Conservation (phyloP, 2,329 filamentous ascomycete species). For the Hymenoscyphus scutula region DNA sequence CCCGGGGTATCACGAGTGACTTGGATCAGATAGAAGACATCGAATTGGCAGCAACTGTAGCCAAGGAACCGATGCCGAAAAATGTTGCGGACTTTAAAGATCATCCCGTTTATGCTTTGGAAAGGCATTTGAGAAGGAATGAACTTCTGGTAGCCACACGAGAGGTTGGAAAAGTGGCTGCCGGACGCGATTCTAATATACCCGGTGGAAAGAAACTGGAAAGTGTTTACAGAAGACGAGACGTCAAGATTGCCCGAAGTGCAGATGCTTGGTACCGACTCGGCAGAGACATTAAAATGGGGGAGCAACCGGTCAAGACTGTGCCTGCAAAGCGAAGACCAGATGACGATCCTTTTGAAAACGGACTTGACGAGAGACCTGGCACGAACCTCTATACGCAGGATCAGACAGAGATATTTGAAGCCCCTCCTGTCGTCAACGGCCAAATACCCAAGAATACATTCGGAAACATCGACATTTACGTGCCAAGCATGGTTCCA, state of each 20-base stretch:
- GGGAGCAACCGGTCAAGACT: slow-evolving; percentile 81
- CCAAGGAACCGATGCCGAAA: slow-evolving; percentile 78
- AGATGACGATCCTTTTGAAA: slow-evolving; percentile 40
- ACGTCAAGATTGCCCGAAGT: slow-evolving; percentile 76
- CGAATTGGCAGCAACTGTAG: slow-evolving; percentile 68
- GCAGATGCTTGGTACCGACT: slow-evolving; percentile 89
- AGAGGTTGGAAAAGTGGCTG: slow-evolving; percentile 73
- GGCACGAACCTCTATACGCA: slow-evolving; percentile 59
- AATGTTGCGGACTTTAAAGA: slow-evolving; percentile 86
- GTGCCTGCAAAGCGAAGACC: slow-evolving; percentile 48
- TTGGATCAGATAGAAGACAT: slow-evolving; percentile 82
- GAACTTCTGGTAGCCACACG: slow-evolving; percentile 73
- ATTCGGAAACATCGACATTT: slow-evolving; percentile 92
- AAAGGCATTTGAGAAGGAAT: slow-evolving; percentile 78
- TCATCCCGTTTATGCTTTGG: slow-evolving; percentile 79
- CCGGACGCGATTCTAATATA: slow-evolving; percentile 51
- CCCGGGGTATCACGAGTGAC: slow-evolving; percentile 48
- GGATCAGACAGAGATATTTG: slow-evolving; percentile 70
- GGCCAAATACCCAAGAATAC: slow-evolving; percentile 84
- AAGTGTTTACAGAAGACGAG: slow-evolving; percentile 75
- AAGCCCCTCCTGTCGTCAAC: slow-evolving; percentile 70
- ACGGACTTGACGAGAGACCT: slow-evolving; percentile 44
- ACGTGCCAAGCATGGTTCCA: slow-evolving; percentile 89
- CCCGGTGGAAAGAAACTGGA: slow-evolving; percentile 53
- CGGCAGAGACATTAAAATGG: slow-evolving; percentile 73